Conservation (phyloP, 2,329 filamentous ascomycete species). For the Colletotrichum limetticola region DNA sequence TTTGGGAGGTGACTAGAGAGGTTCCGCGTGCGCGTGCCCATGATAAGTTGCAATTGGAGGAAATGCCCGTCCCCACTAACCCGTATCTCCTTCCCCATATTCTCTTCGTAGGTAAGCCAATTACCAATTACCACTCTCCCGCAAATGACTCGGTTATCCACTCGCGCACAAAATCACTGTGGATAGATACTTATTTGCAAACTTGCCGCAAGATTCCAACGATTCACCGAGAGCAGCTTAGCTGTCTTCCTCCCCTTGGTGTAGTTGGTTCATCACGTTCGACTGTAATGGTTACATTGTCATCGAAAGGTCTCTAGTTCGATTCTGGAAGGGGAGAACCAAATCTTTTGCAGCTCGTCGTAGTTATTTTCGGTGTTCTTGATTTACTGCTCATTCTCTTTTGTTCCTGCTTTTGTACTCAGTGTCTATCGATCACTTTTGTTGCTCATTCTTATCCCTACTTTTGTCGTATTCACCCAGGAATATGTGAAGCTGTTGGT, state of each 20-base stretch:
- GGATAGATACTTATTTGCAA: not conserved
- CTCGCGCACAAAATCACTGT: no score
- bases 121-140: not conserved
- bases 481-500: not conserved
- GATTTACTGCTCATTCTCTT: no score
- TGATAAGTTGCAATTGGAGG: not conserved
- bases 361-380: rapidly evolving
- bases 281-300: slow-evolving; percentile 30
- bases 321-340: slow-evolving; percentile 19
- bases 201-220: rapidly evolving
- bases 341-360: not conserved
- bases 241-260: slow-evolving; percentile 7
- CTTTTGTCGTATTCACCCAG: not conserved
- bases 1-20: not conserved
- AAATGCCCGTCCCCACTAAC: not conserved
- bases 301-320: slow-evolving; percentile 29
- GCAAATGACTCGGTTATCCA: not conserved
- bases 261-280: slow-evolving; percentile 32
- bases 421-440: no score
- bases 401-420: not conserved
- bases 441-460: not conserved
- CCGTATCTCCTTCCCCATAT: not conserved
- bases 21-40: not conserved
- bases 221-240: slow-evolving; percentile 3
- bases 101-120: no score